Conservation (phyloP, 2,329 filamentous ascomycete genomes). For the Rutstroemia sp. region DNA sequence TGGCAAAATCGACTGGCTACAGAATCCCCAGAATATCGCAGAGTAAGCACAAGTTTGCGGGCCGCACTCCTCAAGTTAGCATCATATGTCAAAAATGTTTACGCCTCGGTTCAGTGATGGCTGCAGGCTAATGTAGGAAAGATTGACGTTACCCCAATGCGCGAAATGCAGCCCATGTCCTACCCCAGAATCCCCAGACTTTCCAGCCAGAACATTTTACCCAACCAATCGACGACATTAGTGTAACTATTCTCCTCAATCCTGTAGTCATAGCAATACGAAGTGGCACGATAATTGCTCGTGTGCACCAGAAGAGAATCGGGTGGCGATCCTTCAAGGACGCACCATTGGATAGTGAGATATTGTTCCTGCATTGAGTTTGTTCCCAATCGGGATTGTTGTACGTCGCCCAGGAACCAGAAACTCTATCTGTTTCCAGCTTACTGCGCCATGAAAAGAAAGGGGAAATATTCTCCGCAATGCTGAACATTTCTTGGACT, state of each 20-base stretch:
- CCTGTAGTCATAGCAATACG: background rate
- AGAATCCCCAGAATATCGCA: too few relatives aligned
- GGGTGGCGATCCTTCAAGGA: too few relatives aligned
- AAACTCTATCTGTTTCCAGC: too few relatives aligned
- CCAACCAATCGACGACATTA: background rate
- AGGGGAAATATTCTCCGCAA: background rate
- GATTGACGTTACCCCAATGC: slow-evolving; percentile 1
- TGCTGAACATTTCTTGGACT: background rate
- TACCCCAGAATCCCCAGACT: slow-evolving; percentile 6
- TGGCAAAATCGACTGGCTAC: too few relatives aligned
- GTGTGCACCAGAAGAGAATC: too few relatives aligned
- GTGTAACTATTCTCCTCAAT: background rate
- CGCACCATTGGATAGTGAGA: too few relatives aligned
- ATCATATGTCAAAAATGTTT: slow-evolving; percentile 3
- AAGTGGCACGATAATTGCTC: background rate
- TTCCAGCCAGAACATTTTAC: background rate
- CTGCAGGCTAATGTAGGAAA: background rate
- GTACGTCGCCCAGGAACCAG: too few relatives aligned
- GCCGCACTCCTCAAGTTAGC: background rate
- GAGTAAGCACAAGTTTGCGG: too few relatives aligned
- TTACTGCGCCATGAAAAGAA: too few relatives aligned
- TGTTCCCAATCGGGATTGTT: too few relatives aligned
- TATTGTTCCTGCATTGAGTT: too few relatives aligned
- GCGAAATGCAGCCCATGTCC: background rate
- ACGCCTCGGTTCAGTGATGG: background rate